Evolutionary conservation across 192 early-diverging fungal genomes (phyloP), one percentile per base, ranked within the genome.

Genomic region (Chytriomyces sp.): DNA sequence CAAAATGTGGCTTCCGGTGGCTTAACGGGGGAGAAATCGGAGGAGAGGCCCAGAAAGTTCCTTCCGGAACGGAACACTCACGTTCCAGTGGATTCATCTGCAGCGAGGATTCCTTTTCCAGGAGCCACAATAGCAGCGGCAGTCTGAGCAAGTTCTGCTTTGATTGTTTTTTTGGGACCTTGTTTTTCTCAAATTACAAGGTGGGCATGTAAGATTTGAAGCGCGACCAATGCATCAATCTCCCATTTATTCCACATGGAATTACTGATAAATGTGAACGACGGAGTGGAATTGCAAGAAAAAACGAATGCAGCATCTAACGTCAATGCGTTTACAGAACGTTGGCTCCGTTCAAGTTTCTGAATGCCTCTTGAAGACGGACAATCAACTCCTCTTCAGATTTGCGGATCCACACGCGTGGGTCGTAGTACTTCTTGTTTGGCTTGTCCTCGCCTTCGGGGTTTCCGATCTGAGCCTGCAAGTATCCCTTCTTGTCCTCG

Each of bases 351-450:
- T 90, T 89, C 48, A 97, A 89, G 82, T 95, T 90, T 26, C 76
- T 61, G 87, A 93, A 93, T 69, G 93, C 94, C 75, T 90, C 78
- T 81, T 92, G 81, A 70, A 94, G 92, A 86, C 95, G 94, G 74
- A 87, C 87, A 82, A 82, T 83, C 94, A 97, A 93, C 79, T 82
- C 84, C 90, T 96, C 94, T 83, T 98, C 96, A 78, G 89, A 91
- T 80, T 93, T 90, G 76, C 96, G 94, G 80, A 98, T 82, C 81
- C 90, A 97, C 79, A 94, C 93, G 82, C 96, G 93, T 61, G 96
- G 96, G 84, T 98, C 96, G 85, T 98, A 97, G 87, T 91, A 93
- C 89, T 98, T 98, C 93, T 98, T 98, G 91, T 97, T 98, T 86
- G 95, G 96, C 89, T 97, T 96, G 85, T 91, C 89, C n/a, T 87